Evolutionary conservation across 1,139 yeast genomes (phyloP).

Genomic region (Protomyces pachydermus): DNA sequence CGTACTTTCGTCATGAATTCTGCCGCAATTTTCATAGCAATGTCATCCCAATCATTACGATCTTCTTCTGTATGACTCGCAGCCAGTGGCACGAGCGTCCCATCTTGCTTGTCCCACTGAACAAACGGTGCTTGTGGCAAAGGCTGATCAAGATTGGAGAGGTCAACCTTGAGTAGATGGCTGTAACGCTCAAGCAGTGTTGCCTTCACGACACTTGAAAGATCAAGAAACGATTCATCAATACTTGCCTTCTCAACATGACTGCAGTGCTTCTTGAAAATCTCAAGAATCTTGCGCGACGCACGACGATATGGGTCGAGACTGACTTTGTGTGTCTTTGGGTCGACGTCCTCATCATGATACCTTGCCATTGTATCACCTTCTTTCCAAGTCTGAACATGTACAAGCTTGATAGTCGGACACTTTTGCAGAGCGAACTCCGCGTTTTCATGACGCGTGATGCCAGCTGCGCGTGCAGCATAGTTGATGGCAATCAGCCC

Average conservation of each 20-base stretch:
- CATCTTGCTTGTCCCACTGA: conserved; percentile 34
- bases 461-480: conserved; percentile 52
- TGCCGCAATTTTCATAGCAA: conserved; percentile 63
- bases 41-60: conserved; percentile 77
- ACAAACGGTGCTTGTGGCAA: conserved; percentile 33
- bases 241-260: conserved; percentile 89
- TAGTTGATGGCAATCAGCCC: conserved; percentile 69
- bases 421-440: conserved; percentile 68
- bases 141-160: conserved; percentile 12
- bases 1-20: conserved; percentile 54
- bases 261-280: conserved; percentile 56
- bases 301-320: conserved; percentile 88
- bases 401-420: conserved; percentile 69
- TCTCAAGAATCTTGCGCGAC: conserved; percentile 67
- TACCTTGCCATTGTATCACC: conserved; percentile 85
- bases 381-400: conserved; percentile 87
- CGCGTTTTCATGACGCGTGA: conserved; percentile 68
- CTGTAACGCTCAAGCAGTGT: conserved; percentile 42
- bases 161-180: conserved; percentile 33
- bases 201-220: conserved; percentile 54
- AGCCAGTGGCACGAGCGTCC: conserved; percentile 33
- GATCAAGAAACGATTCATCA: conserved; percentile 83
- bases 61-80: conserved; percentile 32
- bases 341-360: conserved; percentile 43
- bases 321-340: conserved; percentile 66